These are phyloP conservation scores for Ormosia semicastrata DNA, from an alignment of 306 rosid species.

Conservation along the genomic window DNA sequence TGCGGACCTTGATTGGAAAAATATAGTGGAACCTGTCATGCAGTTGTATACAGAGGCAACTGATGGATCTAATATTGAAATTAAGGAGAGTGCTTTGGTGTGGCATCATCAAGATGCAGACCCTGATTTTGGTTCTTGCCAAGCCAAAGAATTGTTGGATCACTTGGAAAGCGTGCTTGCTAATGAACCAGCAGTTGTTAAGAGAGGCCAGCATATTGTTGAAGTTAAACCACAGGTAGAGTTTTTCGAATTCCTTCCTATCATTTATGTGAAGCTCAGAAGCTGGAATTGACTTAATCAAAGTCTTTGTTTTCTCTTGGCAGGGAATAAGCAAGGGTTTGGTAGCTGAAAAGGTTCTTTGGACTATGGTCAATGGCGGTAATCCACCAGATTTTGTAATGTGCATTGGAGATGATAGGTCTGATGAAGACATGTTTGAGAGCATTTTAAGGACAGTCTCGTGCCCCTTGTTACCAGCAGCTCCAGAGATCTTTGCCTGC, in stretches of 20 bases:
- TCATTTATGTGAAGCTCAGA: background rate
- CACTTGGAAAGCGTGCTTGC: constrained; percentile 78
- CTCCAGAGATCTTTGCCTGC: constrained; percentile 77
- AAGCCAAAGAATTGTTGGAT: constrained; percentile 75
- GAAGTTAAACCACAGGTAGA: constrained; percentile 91
- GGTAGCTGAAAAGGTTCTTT: constrained; percentile 65
- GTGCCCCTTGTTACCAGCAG: constrained; percentile 48
- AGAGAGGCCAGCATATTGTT: constrained; percentile 76
- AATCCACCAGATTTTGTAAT: constrained; percentile 69
- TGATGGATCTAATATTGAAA: constrained; percentile 79
- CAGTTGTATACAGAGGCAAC: constrained; percentile 70
- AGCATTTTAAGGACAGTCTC: constrained; percentile 59
- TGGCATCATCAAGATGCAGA: constrained; percentile 96
- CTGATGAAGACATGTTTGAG: constrained; percentile 93
- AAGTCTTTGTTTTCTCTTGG: background rate
- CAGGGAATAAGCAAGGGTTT: constrained; percentile 90
- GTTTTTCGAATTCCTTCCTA: background rate
- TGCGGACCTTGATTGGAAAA: constrained; percentile 78
- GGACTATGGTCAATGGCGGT: constrained; percentile 51
- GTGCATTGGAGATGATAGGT: constrained; percentile 87
- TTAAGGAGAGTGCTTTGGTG: constrained; percentile 78
- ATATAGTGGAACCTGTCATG: constrained; percentile 76
- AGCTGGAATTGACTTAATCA: constrained; percentile 10
- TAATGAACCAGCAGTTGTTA: constrained; percentile 72
- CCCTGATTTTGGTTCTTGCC: constrained; percentile 86